These are phyloP conservation scores for Auriscalpium vulgare DNA, from an alignment of 768 basidiomycete genomes.

Conservation along the genomic window DNA sequence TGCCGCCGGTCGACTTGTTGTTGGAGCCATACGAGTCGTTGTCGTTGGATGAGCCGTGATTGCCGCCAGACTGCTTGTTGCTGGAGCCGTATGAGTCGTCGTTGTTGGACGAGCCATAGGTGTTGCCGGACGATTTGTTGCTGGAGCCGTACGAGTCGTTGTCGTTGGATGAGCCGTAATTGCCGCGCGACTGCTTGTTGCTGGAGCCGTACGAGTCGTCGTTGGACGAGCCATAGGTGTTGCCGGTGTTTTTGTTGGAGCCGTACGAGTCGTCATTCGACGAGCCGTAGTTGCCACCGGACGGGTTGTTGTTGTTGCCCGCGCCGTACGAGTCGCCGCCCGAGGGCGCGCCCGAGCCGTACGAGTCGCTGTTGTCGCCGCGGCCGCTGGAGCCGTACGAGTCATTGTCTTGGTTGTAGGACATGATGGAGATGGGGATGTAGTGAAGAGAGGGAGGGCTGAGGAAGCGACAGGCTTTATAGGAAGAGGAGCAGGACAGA, in stretches of 20 bases:
- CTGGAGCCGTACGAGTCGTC: slow-evolving; percentile 1
- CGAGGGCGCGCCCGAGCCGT: background rate
- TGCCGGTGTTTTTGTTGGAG: slow-evolving; percentile 3
- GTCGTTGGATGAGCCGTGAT: slow-evolving; percentile 5
- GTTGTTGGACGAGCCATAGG: background rate
- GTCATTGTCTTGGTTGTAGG: slow-evolving; percentile 6
- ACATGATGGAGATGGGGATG: slow-evolving; percentile 2
- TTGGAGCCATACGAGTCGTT: slow-evolving; percentile 2
- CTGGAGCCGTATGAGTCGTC: background rate
- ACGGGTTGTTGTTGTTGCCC: background rate
- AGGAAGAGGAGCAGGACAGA: too few relatives aligned
- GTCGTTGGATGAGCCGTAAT: slow-evolving; percentile 6
- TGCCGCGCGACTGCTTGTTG: slow-evolving; percentile 1
- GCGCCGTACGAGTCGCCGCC: slow-evolving; percentile 1
- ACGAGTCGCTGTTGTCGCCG: slow-evolving; percentile 6
- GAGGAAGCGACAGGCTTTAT: too few relatives aligned
- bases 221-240: slow-evolving; percentile 16
- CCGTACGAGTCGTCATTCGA: slow-evolving; percentile 1
- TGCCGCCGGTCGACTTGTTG: slow-evolving; percentile 5
- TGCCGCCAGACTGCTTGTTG: slow-evolving; percentile 1
- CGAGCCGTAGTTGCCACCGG: slow-evolving; percentile 9
- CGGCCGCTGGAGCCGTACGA: background rate
- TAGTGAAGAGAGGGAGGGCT: background rate
- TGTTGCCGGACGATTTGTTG: slow-evolving; percentile 5
- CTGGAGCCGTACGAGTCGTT: slow-evolving; percentile 3